These are phyloP conservation scores for Magnaporthiopsis incrustans DNA, from an alignment of 2,329 filamentous ascomycete species.

Conservation along the genomic window DNA sequence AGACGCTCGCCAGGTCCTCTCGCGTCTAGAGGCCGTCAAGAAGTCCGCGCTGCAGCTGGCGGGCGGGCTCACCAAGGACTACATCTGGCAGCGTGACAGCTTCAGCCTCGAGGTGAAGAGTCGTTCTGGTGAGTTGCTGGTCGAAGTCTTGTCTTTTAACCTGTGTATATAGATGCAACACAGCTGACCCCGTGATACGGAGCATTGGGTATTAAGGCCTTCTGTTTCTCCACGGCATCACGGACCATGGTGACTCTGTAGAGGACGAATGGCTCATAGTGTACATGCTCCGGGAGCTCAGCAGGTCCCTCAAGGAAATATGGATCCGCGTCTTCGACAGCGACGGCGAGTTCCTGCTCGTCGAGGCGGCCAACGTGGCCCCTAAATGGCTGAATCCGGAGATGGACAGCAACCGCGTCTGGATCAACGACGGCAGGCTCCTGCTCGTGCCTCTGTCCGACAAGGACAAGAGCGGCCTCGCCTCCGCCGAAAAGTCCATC, in stretches of 20 bases:
- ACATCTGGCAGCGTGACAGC: constrained; percentile 89
- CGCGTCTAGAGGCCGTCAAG: constrained; percentile 63
- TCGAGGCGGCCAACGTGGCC: constrained; percentile 83
- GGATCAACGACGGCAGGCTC: constrained; percentile 74
- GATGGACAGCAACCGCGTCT: constrained; percentile 78
- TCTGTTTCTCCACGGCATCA: constrained; percentile 63
- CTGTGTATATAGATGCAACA: not conserved
- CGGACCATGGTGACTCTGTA: constrained; percentile 87
- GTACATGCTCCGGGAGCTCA: constrained; percentile 77
- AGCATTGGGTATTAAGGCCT: constrained; percentile 28
- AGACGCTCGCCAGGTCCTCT: constrained; percentile 48
- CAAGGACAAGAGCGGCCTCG: not conserved
- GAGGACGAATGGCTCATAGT: constrained; percentile 98
- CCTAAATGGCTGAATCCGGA: constrained; percentile 91
- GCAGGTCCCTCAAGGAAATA: constrained; percentile 59
- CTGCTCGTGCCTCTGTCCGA: constrained; percentile 54
- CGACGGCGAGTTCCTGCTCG: constrained; percentile 90
- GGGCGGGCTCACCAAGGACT: constrained; percentile 63
- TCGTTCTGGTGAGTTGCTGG: constrained; percentile 38
- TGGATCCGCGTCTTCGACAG: constrained; percentile 82
- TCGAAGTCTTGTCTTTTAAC: no score
- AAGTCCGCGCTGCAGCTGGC: constrained; percentile 57
- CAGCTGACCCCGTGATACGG: not conserved
- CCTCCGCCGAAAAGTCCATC: constrained; percentile 35
- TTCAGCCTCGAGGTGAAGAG: constrained; percentile 64